A percentile compares a stretch with the other conserved stretches of the same genome.
These are phyloP conservation scores for Phytophthora capsici DNA, from an alignment of 352 stramenopile genomes.

Conservation along the genomic window DNA sequence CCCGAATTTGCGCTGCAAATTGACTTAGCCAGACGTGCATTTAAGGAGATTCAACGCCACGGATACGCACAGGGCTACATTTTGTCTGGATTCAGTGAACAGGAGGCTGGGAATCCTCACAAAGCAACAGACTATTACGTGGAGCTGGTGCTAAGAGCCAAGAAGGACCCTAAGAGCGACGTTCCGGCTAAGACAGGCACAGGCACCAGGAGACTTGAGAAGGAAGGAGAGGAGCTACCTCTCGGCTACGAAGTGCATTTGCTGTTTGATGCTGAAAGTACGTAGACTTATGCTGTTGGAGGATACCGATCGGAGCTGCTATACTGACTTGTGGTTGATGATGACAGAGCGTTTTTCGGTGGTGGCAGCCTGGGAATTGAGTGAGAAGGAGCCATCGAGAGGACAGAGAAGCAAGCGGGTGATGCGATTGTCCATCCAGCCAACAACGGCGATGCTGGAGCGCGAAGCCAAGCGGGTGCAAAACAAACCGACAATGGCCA, in stretches of 20 bases:
- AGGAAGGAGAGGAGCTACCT: slow-evolving; percentile 30
- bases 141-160: slow-evolving; percentile 37
- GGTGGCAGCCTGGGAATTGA: slow-evolving; percentile 68
- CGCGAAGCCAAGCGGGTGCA: slow-evolving; percentile 35
- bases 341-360: slow-evolving; percentile 56
- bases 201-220: slow-evolving; percentile 26
- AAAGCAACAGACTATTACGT: slow-evolving; percentile 32
- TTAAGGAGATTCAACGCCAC: slow-evolving; percentile 61
- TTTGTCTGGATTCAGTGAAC: slow-evolving; percentile 65
- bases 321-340: slow-evolving; percentile 2
- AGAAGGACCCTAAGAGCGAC: slow-evolving; percentile 23
- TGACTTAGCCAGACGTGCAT: slow-evolving; percentile 47
- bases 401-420: slow-evolving; percentile 32
- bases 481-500: slow-evolving; percentile 23
- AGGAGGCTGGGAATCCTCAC: slow-evolving; percentile 19
- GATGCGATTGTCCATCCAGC: slow-evolving; percentile 57
- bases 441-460: slow-evolving; percentile 45
- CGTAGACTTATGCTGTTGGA: slow-evolving; percentile 13
- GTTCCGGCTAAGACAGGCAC: slow-evolving; percentile 36
- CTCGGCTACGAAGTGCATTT: slow-evolving; percentile 56
- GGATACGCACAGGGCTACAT: slow-evolving; percentile 63
- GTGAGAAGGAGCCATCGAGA: slow-evolving; percentile 28
- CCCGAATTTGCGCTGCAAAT: slow-evolving; percentile 61
- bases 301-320: neutral
- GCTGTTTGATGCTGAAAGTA: slow-evolving; percentile 51